Conservation (phyloP, 805 yeast genomes). For the Metahyphopichia silvanorum region DNA sequence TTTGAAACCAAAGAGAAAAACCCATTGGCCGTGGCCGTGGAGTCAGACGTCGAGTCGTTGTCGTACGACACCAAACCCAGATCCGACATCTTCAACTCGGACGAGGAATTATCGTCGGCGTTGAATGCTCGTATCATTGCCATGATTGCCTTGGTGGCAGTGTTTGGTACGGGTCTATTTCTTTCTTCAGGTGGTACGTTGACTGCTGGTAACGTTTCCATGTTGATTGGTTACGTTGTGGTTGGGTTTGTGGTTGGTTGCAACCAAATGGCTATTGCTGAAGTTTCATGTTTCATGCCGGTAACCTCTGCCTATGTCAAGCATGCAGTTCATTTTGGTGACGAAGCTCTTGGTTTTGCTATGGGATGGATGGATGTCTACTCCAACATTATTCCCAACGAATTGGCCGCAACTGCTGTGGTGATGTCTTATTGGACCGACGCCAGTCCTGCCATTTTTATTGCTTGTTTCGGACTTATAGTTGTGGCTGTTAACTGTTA, state of each 20-base stretch:
- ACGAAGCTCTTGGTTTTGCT: constrained; percentile 45
- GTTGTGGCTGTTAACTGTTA: constrained; percentile 32
- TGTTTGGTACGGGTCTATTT: constrained; percentile 52
- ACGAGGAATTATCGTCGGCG: constrained; percentile 10
- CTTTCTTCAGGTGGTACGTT: constrained; percentile 52
- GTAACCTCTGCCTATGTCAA: constrained; percentile 32
- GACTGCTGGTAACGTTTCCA: constrained; percentile 47
- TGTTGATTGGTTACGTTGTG: constrained; percentile 46
- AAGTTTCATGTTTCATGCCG: constrained; percentile 35
- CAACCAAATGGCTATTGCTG: constrained; percentile 39
- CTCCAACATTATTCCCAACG: constrained; percentile 33
- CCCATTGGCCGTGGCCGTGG: neutral
- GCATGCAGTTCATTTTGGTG: constrained; percentile 37
- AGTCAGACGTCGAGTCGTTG: neutral
- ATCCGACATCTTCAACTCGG: constrained; percentile 9
- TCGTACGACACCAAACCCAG: neutral
- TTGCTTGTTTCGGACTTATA: constrained; percentile 37
- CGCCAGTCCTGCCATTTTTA: constrained; percentile 44
- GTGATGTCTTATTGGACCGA: constrained; percentile 45
- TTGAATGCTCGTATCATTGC: constrained; percentile 16
- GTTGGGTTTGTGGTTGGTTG: constrained; percentile 43
- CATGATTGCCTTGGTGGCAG: constrained; percentile 20
- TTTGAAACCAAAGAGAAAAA: neutral
- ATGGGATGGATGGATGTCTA: constrained; percentile 44
- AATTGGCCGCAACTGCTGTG: constrained; percentile 46